phyloP scores from a whole-genome alignment of 306 rosid genomes.

The Casuarina equisetifolia region DNA sequence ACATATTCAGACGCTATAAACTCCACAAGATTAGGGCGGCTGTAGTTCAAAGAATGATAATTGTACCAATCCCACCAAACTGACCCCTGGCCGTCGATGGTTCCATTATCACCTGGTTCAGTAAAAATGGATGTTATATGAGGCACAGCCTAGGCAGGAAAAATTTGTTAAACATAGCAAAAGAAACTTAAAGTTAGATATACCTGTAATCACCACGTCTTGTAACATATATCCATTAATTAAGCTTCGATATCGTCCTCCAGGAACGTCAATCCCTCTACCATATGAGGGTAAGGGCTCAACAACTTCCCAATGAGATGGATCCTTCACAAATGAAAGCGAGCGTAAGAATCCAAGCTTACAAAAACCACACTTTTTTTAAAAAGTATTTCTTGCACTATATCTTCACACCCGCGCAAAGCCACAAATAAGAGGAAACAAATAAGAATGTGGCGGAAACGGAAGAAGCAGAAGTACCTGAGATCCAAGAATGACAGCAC shows the following conservation, averaged over 20 bases:
- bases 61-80: slow-evolving; percentile 95
- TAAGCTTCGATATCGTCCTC: slow-evolving; percentile 80
- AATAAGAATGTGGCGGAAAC: slow-evolving; percentile 11
- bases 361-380: slow-evolving; percentile 2
- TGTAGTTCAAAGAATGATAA: slow-evolving; percentile 67
- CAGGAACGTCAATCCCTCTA: slow-evolving; percentile 82
- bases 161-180: not conserved
- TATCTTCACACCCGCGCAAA: not conserved
- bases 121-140: slow-evolving; percentile 23
- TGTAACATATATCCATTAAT: slow-evolving; percentile 75
- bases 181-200: slow-evolving; percentile 2
- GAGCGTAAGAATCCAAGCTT: slow-evolving; percentile 16
- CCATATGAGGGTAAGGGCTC: slow-evolving; percentile 96
- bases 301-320: slow-evolving; percentile 72
- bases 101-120: slow-evolving; percentile 79
- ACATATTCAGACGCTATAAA: slow-evolving; percentile 57
- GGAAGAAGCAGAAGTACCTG: slow-evolving; percentile 59
- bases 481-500: slow-evolving; percentile 84
- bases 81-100: slow-evolving; percentile 84
- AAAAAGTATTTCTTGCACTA: not conserved
- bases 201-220: slow-evolving; percentile 95
- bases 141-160: slow-evolving; percentile 11
- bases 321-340: slow-evolving; percentile 55
- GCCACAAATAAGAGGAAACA: slow-evolving; percentile 6
- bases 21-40: slow-evolving; percentile 95